These are phyloP conservation scores for Coccomyxa sp. DNA, from an alignment of 139 green algal genomes.

Conservation along the genomic window DNA sequence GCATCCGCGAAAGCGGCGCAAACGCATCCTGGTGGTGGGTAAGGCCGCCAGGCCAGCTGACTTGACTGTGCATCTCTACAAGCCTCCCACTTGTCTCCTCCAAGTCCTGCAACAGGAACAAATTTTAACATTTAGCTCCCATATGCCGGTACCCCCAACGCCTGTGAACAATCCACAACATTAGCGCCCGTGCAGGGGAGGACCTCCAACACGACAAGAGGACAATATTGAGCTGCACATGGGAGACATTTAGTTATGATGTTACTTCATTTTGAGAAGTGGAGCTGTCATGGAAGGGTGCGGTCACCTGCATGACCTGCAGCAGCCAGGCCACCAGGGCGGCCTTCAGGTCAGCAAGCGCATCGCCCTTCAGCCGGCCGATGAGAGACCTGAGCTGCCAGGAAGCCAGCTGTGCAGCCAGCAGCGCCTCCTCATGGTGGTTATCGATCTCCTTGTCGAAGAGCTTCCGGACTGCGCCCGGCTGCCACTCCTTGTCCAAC, in stretches of 20 bases:
- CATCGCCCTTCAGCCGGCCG: neutral
- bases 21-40: constrained; percentile 36
- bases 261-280: too few relatives aligned
- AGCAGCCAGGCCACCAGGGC: too few relatives aligned
- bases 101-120: neutral
- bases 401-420: constrained; percentile 61
- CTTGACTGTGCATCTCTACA: neutral
- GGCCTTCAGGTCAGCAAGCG: too few relatives aligned
- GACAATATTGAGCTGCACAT: too few relatives aligned
- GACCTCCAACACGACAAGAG: too few relatives aligned
- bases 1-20: constrained; percentile 32
- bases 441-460: constrained; percentile 87
- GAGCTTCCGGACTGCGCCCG: constrained; percentile 23
- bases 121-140: too few relatives aligned
- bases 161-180: too few relatives aligned
- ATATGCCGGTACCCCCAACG: too few relatives aligned
- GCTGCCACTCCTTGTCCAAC: neutral
- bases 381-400: neutral
- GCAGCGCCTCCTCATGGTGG: constrained; percentile 73
- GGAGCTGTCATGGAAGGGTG: too few relatives aligned
- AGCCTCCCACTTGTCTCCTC: neutral
- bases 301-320: too few relatives aligned
- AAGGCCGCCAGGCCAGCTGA: constrained; percentile 9
- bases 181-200: too few relatives aligned
- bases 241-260: too few relatives aligned